Evolutionary conservation across 2,329 filamentous ascomycete genomes (phyloP).

Genomic region (Xylaria sp.): DNA sequence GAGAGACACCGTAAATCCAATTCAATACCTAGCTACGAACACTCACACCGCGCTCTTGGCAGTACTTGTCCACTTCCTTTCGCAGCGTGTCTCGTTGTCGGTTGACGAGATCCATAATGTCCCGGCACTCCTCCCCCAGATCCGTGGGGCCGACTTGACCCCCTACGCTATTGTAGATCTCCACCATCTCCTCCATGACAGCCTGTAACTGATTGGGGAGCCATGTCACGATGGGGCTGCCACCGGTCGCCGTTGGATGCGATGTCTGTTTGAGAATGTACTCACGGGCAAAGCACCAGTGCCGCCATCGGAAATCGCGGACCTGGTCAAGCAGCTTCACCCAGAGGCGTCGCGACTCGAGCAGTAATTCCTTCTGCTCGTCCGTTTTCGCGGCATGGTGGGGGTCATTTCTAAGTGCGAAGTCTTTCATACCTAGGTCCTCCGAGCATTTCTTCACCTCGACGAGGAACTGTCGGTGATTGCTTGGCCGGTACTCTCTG

Average conservation of each 20-base stretch:
- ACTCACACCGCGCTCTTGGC: constrained; percentile 64
- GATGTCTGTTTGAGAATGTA: constrained; percentile 83
- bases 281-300: constrained; percentile 87
- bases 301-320: constrained; percentile 83
- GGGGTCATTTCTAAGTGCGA: constrained; percentile 59
- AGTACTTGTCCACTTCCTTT: constrained; percentile 82
- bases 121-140: constrained; percentile 60
- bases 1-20: neutral
- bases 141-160: constrained; percentile 52
- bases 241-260: constrained; percentile 82
- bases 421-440: constrained; percentile 66
- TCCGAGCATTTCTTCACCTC: constrained; percentile 68
- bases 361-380: constrained; percentile 56
- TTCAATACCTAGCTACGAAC: constrained; percentile 11
- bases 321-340: constrained; percentile 77
- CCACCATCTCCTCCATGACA: constrained; percentile 76
- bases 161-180: constrained; percentile 62
- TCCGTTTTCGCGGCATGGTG: constrained; percentile 46
- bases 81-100: constrained; percentile 72
- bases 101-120: constrained; percentile 74
- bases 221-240: constrained; percentile 86
- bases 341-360: constrained; percentile 69
- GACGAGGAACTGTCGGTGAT: constrained; percentile 86
- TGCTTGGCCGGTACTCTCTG: constrained; percentile 86
- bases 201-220: constrained; percentile 83